phyloP scores from a whole-genome alignment of 192 early-diverging fungal species.

The Entomortierella chlamydospora region DNA sequence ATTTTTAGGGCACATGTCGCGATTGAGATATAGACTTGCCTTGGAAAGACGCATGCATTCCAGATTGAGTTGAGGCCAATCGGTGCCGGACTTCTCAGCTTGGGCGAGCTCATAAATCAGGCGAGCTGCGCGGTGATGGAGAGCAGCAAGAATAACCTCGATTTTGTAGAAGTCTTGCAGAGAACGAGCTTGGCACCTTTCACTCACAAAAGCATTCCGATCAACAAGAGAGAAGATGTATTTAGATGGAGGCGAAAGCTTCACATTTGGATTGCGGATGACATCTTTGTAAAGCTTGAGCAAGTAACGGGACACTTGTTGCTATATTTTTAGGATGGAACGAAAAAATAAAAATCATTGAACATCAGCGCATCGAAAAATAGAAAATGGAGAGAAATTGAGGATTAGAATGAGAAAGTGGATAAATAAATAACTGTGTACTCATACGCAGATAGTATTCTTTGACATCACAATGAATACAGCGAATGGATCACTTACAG shows the following conservation, averaged over 20 bases:
- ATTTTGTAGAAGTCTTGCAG: constrained; percentile 58
- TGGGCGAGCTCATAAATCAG: constrained; percentile 72
- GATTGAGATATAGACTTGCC: too few relatives aligned
- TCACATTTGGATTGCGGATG: constrained; percentile 16
- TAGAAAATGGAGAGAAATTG: too few relatives aligned
- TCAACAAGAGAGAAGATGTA: constrained; percentile 33
- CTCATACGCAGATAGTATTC: background rate
- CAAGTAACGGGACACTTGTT: constrained; percentile 82
- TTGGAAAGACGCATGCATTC: constrained; percentile 76
- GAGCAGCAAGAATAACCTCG: constrained; percentile 66
- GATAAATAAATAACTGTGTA: too few relatives aligned
- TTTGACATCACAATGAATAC: too few relatives aligned
- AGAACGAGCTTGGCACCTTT: constrained; percentile 31
- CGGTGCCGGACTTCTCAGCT: constrained; percentile 62
- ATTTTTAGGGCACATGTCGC: too few relatives aligned
- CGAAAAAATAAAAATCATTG: too few relatives aligned
- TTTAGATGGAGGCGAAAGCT: constrained; percentile 41
- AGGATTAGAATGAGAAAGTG: too few relatives aligned
- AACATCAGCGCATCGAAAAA: too few relatives aligned
- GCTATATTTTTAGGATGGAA: constrained; percentile 34
- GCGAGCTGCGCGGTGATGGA: constrained; percentile 75
- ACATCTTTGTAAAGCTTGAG: constrained; percentile 67
- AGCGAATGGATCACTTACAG: constrained; percentile 45
- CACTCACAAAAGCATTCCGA: constrained; percentile 10
- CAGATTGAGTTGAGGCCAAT: constrained; percentile 78